phyloP scores from a whole-genome alignment of 2,329 filamentous ascomycete genomes.

The Paraconiothyrium brasiliense region DNA sequence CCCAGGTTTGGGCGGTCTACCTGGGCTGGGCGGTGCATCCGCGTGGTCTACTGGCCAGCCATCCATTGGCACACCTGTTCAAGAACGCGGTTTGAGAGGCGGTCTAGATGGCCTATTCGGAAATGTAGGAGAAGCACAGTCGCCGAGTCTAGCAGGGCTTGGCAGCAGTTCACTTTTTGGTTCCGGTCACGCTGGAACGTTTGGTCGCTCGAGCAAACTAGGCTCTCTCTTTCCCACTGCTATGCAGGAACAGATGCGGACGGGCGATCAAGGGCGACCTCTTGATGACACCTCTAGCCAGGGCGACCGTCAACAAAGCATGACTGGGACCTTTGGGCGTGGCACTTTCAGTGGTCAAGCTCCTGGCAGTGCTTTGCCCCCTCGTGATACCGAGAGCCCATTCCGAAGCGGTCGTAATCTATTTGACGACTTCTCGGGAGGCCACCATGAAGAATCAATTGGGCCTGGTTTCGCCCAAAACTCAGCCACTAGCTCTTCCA shows the following conservation, averaged over 20 bases:
- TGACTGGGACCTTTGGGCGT: slow-evolving; percentile 74
- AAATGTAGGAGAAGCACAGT: slow-evolving; percentile 79
- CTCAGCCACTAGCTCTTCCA: slow-evolving; percentile 31
- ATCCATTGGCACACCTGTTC: slow-evolving; percentile 76
- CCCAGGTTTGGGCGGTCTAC: slow-evolving; percentile 67
- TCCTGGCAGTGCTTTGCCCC: slow-evolving; percentile 35
- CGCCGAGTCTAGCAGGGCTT: slow-evolving; percentile 73
- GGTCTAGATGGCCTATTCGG: slow-evolving; percentile 70
- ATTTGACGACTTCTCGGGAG: slow-evolving; percentile 51
- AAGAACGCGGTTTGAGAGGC: slow-evolving; percentile 67
- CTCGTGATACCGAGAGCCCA: slow-evolving; percentile 53
- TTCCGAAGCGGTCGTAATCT: slow-evolving; percentile 50
- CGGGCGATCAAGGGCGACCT: slow-evolving; percentile 53
- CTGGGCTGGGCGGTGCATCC: slow-evolving; percentile 66
- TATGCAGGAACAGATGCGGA: slow-evolving; percentile 91
- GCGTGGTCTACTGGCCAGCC: slow-evolving; percentile 73
- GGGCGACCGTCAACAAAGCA: slow-evolving; percentile 51
- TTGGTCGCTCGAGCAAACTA: slow-evolving; percentile 81
- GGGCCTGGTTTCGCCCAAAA: slow-evolving; percentile 35
- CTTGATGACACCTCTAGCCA: slow-evolving; percentile 66
- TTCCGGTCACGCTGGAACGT: slow-evolving; percentile 68
- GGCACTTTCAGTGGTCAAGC: slow-evolving; percentile 60
- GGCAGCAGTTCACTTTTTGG: slow-evolving; percentile 73
- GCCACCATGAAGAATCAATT: slow-evolving; percentile 39
- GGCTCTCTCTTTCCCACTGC: slow-evolving; percentile 86